These are phyloP conservation scores for Detonula confervacea DNA, from an alignment of 352 stramenopile genomes.

Conservation along the genomic window DNA sequence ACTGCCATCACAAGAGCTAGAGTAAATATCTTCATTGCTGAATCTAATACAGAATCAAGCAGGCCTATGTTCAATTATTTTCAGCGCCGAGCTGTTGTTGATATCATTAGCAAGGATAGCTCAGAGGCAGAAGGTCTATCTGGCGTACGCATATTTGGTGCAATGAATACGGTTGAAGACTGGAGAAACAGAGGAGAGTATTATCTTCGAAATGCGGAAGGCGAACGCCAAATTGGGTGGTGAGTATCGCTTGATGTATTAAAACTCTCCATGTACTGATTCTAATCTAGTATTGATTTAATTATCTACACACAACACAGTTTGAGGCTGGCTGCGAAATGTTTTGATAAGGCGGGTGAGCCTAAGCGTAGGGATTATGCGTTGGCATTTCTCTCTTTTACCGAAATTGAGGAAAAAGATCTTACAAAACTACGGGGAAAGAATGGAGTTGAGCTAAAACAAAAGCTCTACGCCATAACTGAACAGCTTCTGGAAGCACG, in stretches of 20 bases:
- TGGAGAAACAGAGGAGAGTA: conserved; percentile 64
- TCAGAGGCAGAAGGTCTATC: conserved; percentile 30
- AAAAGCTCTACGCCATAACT: conserved; percentile 42
- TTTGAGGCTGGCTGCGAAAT: conserved; percentile 58
- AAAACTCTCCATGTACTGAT: background rate
- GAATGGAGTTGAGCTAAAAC: conserved; percentile 22
- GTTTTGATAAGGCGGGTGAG: conserved; percentile 62
- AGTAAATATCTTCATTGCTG: conserved; percentile 70
- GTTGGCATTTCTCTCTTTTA: conserved; percentile 50
- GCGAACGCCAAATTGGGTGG: conserved; percentile 32
- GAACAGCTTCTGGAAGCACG: conserved; percentile 49
- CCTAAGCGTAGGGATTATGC: conserved; percentile 44
- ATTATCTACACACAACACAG: too few species aligned
- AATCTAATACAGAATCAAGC: conserved; percentile 38
- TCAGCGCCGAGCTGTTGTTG: conserved; percentile 45
- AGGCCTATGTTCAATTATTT: conserved; percentile 68
- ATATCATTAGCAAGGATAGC: conserved; percentile 34
- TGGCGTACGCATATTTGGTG: conserved; percentile 51
- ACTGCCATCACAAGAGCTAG: conserved; percentile 56
- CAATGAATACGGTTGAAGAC: conserved; percentile 48
- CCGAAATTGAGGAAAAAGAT: conserved; percentile 50
- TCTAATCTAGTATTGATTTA: too few species aligned
- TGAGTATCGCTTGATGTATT: conserved; percentile 3
- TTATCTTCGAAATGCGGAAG: conserved; percentile 59
- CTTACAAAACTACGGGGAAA: conserved; percentile 23